Percentiles rank a stretch among this genome's conserved stretches.
phyloP scores from a whole-genome alignment of 768 basidiomycete genomes.

The Psilocybe cubensis region DNA sequence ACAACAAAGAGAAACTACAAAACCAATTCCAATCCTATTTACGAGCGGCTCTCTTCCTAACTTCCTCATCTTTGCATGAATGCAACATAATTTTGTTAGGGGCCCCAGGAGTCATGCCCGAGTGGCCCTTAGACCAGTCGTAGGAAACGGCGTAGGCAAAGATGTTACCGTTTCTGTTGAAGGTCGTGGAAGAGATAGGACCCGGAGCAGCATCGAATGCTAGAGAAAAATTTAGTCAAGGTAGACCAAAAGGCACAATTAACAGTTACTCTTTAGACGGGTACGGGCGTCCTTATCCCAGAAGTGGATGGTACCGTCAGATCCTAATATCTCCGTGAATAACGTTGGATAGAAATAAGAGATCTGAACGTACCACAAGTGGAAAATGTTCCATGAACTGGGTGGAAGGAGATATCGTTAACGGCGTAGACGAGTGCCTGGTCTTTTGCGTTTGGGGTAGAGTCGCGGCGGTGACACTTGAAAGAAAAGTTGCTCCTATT shows the following conservation, averaged over 20 bases:
- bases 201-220: constrained; percentile 76
- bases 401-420: constrained; percentile 87
- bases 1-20: neutral
- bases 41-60: constrained; percentile 61
- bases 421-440: constrained; percentile 79
- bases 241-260: neutral
- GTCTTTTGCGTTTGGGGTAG: constrained; percentile 58
- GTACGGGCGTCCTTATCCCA: constrained; percentile 96
- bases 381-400: constrained; percentile 82
- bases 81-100: constrained; percentile 87
- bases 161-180: constrained; percentile 87
- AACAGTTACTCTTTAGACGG: constrained; percentile 79
- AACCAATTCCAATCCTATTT: constrained; percentile 30
- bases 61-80: constrained; percentile 86
- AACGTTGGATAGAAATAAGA: neutral
- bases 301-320: constrained; percentile 88
- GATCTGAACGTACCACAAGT: constrained; percentile 61
- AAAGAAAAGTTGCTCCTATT: constrained; percentile 83
- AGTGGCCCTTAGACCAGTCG: constrained; percentile 93
- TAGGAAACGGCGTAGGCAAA: constrained; percentile 94
- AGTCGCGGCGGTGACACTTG: constrained; percentile 76
- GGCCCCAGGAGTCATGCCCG: constrained; percentile 72
- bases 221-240: constrained; percentile 24
- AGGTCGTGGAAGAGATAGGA: constrained; percentile 79
- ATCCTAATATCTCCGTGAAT: constrained; percentile 42